Evolutionary conservation across 1,139 yeast species (phyloP).

Genomic region (Candida sp.): DNA sequence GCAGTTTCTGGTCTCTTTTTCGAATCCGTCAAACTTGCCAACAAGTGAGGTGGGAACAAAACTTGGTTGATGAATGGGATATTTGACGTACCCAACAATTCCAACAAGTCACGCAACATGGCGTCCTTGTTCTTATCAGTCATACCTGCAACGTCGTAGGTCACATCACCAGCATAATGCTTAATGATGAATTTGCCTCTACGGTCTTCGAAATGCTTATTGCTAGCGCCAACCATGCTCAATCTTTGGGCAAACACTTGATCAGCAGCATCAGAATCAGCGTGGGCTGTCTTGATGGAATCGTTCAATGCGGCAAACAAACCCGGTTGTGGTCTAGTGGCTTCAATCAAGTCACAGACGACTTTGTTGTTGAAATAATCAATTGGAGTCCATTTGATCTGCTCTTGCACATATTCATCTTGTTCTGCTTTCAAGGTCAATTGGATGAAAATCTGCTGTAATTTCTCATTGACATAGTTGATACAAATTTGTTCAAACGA

Average conservation of each 20-base stretch:
- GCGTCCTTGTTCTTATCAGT: slow-evolving; percentile 98
- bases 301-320: slow-evolving; percentile 96
- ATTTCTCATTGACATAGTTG: slow-evolving; percentile 95
- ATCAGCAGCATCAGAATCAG: slow-evolving; percentile 97
- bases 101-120: slow-evolving; percentile 85
- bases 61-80: slow-evolving; percentile 64
- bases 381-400: slow-evolving; percentile 98
- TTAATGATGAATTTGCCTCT: slow-evolving; percentile 87
- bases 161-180: slow-evolving; percentile 99
- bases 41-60: slow-evolving; percentile 73
- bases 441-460: slow-evolving; percentile 97
- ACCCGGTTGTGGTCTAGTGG: slow-evolving; percentile 91
- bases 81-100: slow-evolving; percentile 72
- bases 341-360: slow-evolving; percentile 97
- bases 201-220: slow-evolving; percentile 90
- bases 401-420: slow-evolving; percentile 95
- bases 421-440: slow-evolving; percentile 96
- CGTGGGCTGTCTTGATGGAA: slow-evolving; percentile 98
- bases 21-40: slow-evolving; percentile 67
- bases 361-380: slow-evolving; percentile 95
- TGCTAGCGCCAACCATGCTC: slow-evolving; percentile 76
- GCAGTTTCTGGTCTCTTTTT: slow-evolving; percentile 97
- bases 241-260: slow-evolving; percentile 95
- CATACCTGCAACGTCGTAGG: slow-evolving; percentile 89
- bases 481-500: slow-evolving; percentile 98